These are phyloP conservation scores for Xylaria digitata DNA, from an alignment of 2,329 filamentous ascomycete species.

Conservation along the genomic window DNA sequence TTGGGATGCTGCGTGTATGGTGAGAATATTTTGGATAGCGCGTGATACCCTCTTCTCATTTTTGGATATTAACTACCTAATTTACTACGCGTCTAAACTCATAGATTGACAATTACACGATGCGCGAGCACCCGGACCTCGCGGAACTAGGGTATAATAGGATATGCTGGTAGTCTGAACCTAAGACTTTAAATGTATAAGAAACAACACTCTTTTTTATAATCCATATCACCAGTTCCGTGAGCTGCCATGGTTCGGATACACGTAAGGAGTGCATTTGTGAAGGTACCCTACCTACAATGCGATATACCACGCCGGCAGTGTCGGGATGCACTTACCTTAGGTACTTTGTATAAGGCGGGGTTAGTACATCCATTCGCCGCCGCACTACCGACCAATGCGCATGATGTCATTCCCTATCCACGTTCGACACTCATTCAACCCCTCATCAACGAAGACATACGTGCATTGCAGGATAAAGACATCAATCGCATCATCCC, in stretches of 20 bases:
- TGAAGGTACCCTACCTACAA: no score
- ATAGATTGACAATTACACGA: background rate
- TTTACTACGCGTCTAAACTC: background rate
- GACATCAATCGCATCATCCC: background rate
- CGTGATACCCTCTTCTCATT: conserved; percentile 14
- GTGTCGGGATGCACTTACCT: background rate
- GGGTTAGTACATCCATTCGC: background rate
- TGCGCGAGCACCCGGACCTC: no score
- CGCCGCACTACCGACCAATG: conserved; percentile 1
- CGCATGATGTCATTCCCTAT: conserved; percentile 26
- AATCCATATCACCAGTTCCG: no score
- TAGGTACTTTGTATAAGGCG: background rate
- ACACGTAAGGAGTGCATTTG: no score
- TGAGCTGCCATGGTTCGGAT: no score
- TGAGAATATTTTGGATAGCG: background rate
- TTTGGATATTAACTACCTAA: background rate
- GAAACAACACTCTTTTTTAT: no score
- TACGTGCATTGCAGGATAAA: background rate
- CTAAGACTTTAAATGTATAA: no score
- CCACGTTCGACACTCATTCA: background rate
- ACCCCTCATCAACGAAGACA: background rate
- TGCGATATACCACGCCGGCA: no score
- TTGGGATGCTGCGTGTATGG: background rate
- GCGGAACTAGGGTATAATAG: background rate
- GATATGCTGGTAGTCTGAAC: background rate